Evolutionary conservation across 2,329 filamentous ascomycete genomes (phyloP).

Genomic region (Escovopsis weberi): DNA sequence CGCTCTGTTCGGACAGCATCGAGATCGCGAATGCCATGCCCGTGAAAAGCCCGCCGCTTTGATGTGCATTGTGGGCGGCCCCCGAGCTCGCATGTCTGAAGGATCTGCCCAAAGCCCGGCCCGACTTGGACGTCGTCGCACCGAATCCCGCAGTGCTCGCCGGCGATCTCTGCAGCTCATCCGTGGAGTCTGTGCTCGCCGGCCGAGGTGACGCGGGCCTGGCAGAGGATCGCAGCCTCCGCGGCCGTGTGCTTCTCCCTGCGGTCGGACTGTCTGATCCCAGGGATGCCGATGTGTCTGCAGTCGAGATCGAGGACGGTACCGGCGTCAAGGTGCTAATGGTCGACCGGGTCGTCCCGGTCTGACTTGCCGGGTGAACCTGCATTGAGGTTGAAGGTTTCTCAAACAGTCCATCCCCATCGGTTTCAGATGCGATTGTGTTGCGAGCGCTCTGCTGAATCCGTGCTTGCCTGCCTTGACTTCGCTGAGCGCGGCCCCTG

Average conservation of each 20-base stretch:
- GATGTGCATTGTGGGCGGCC: constrained; percentile 7
- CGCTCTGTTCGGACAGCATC: constrained; percentile 35
- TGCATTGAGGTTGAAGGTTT: constrained; percentile 12
- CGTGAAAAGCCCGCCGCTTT: constrained; percentile 40
- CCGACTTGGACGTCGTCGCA: constrained; percentile 15
- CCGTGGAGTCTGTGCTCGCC: constrained; percentile 28
- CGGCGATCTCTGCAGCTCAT: constrained; percentile 31
- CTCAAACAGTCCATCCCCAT: background rate
- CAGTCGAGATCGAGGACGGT: constrained; percentile 21
- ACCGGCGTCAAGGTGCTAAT: constrained; percentile 26
- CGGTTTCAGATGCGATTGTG: background rate
- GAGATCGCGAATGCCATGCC: constrained; percentile 84
- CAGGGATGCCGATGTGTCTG: constrained; percentile 20
- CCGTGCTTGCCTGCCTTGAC: background rate
- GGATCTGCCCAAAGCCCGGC: constrained; percentile 12
- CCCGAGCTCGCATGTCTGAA: constrained; percentile 14
- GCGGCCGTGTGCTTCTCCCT: constrained; percentile 9
- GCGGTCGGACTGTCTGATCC: constrained; percentile 11
- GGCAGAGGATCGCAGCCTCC: constrained; percentile 6
- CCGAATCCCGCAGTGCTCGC: constrained; percentile 23
- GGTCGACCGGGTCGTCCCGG: constrained; percentile 19
- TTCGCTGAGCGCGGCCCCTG: background rate
- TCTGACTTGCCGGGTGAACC: constrained; percentile 5
- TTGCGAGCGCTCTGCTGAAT: background rate
- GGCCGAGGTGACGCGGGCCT: constrained; percentile 16